These are phyloP conservation scores for Sporothrix inflata DNA, from an alignment of 2,329 filamentous ascomycete genomes.

Conservation along the genomic window DNA sequence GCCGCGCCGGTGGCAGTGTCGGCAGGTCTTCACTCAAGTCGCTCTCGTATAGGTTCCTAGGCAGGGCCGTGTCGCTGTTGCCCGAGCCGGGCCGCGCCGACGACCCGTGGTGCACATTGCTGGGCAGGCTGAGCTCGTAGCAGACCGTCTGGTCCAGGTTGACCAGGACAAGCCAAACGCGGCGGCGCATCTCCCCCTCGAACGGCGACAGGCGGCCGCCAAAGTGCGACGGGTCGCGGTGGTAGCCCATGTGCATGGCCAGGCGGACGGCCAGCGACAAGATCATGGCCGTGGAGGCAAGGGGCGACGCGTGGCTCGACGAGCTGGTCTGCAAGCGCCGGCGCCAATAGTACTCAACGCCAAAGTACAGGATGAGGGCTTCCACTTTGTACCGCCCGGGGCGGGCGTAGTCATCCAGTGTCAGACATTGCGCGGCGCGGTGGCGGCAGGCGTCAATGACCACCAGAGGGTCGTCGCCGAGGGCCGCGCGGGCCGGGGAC, in stretches of 20 bases:
- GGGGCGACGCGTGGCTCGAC: constrained; percentile 34
- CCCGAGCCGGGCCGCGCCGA: constrained; percentile 32
- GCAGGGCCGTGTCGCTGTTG: constrained; percentile 50
- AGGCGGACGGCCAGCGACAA: constrained; percentile 38
- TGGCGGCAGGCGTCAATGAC: constrained; percentile 37
- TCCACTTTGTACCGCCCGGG: constrained; percentile 39
- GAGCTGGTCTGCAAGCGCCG: neutral
- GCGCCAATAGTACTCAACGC: constrained; percentile 35
- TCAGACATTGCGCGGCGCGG: constrained; percentile 39
- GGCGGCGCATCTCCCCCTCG: constrained; percentile 56
- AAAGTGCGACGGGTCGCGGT: constrained; percentile 52
- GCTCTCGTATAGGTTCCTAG: constrained; percentile 52
- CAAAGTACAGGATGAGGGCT: constrained; percentile 39
- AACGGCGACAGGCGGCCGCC: constrained; percentile 48
- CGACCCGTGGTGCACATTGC: constrained; percentile 4
- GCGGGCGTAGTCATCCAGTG: constrained; percentile 40
- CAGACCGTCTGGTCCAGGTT: constrained; percentile 54
- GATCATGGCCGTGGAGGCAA: constrained; percentile 38
- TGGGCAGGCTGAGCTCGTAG: constrained; percentile 57
- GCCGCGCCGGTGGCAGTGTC: constrained; percentile 48
- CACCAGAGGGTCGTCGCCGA: constrained; percentile 33
- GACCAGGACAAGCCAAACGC: constrained; percentile 52
- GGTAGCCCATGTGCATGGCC: constrained; percentile 47
- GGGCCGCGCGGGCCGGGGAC: constrained; percentile 29
- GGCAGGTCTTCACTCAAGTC: constrained; percentile 55